These are phyloP conservation scores for Nemania diffusa DNA, from an alignment of 2,329 filamentous ascomycete genomes.

Conservation along the genomic window DNA sequence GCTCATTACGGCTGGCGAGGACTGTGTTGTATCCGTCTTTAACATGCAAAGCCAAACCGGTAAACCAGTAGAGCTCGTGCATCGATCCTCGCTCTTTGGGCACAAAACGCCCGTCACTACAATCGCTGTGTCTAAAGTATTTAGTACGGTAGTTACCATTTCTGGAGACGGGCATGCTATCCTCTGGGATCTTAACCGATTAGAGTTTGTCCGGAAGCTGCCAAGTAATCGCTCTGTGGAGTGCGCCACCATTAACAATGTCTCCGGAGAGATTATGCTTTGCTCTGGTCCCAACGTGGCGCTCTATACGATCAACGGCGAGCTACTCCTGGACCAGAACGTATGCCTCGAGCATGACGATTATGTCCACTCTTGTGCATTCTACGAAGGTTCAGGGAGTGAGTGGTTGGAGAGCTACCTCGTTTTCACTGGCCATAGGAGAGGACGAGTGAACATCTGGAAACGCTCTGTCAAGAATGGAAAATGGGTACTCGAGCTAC, in stretches of 20 bases:
- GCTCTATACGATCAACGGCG: conserved; percentile 89
- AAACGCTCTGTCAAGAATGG: conserved; percentile 67
- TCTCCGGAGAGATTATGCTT: conserved; percentile 88
- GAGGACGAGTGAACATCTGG: conserved; percentile 86
- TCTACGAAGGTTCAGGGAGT: conserved; percentile 90
- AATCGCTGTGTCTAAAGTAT: conserved; percentile 86
- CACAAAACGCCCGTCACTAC: conserved; percentile 85
- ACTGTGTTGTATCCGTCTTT: conserved; percentile 91
- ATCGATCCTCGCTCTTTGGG: conserved; percentile 85
- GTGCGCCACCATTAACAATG: conserved; percentile 87
- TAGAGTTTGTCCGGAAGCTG: conserved; percentile 84
- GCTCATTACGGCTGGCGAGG: conserved; percentile 89
- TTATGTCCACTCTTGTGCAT: conserved; percentile 82
- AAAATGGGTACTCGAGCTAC: conserved; percentile 78
- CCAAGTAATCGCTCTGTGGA: conserved; percentile 69
- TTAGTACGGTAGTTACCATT: conserved; percentile 87
- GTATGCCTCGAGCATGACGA: conserved; percentile 79
- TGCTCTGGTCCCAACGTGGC: conserved; percentile 79
- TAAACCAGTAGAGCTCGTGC: conserved; percentile 81
- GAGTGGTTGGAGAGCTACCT: conserved; percentile 92
- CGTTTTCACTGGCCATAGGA: conserved; percentile 87
- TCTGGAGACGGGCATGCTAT: conserved; percentile 84
- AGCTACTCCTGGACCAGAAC: conserved; percentile 82
- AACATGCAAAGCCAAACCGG: conserved; percentile 70
- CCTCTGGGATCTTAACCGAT: conserved; percentile 93